A percentile compares a stretch with the other conserved stretches of the same genome.
These are phyloP conservation scores for Aspergillus quadrilineatus DNA, from an alignment of 2,329 filamentous ascomycete species.

Conservation along the genomic window DNA sequence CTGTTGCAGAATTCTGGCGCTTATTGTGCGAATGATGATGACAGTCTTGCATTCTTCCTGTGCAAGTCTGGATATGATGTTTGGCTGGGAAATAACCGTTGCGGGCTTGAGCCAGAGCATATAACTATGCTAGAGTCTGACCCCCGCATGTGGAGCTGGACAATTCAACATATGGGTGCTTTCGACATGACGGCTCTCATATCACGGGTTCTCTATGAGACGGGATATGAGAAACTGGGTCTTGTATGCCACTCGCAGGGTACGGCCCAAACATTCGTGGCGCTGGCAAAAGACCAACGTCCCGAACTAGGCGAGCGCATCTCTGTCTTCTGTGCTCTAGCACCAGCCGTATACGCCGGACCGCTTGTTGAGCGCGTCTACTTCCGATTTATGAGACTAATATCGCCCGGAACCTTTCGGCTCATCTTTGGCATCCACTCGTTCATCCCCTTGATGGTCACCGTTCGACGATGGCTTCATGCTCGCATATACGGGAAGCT, in stretches of 20 bases:
- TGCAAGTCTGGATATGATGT: slow-evolving; percentile 92
- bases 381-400: slow-evolving; percentile 85
- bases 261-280: slow-evolving; percentile 83
- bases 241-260: slow-evolving; percentile 88
- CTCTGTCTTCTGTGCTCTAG: slow-evolving; percentile 85
- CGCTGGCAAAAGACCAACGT: slow-evolving; percentile 83
- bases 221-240: slow-evolving; percentile 77
- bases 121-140: slow-evolving; percentile 68
- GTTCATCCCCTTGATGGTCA: slow-evolving; percentile 93
- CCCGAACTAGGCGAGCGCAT: slow-evolving; percentile 80
- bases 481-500: slow-evolving; percentile 72
- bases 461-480: slow-evolving; percentile 68
- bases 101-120: slow-evolving; percentile 79
- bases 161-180: slow-evolving; percentile 89
- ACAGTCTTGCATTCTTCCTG: slow-evolving; percentile 85
- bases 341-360: slow-evolving; percentile 86
- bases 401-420: slow-evolving; percentile 73
- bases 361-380: slow-evolving; percentile 82
- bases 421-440: slow-evolving; percentile 86
- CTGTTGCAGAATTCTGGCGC: slow-evolving; percentile 84
- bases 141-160: slow-evolving; percentile 96
- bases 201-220: slow-evolving; percentile 76
- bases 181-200: slow-evolving; percentile 81
- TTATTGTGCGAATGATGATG: slow-evolving; percentile 86
- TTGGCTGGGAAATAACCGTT: slow-evolving; percentile 92